These are phyloP conservation scores for Suillus alpinus DNA, from an alignment of 768 basidiomycete species.

Conservation along the genomic window DNA sequence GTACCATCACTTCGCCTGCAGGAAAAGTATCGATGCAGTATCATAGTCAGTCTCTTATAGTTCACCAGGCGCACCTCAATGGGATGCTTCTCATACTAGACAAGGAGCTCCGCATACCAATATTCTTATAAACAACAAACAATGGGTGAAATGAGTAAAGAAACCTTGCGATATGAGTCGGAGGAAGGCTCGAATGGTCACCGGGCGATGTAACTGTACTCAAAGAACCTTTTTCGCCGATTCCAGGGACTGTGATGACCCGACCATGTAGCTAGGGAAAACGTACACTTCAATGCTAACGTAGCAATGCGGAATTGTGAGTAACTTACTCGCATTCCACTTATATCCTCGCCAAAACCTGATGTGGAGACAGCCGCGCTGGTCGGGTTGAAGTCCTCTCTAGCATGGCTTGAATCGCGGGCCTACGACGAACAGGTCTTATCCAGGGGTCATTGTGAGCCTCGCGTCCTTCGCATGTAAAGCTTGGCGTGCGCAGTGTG, in stretches of 20 bases:
- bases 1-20: conserved; percentile 29
- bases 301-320: background rate
- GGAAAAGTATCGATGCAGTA: background rate
- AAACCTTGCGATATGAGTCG: conserved; percentile 60
- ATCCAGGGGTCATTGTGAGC: too few species aligned
- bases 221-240: conserved; percentile 68
- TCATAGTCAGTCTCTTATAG: conserved; percentile 13
- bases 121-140: conserved; percentile 45
- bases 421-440: too few species aligned
- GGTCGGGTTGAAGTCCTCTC: conserved; percentile 36
- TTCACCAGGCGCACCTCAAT: conserved; percentile 48
- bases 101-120: conserved; percentile 72
- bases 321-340: conserved; percentile 37
- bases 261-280: conserved; percentile 29
- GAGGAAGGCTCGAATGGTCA: conserved; percentile 80
- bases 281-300: conserved; percentile 44
- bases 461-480: too few species aligned
- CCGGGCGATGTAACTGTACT: conserved; percentile 60
- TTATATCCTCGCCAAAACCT: conserved; percentile 53
- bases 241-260: conserved; percentile 52
- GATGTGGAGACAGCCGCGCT: conserved; percentile 38
- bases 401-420: too few species aligned
- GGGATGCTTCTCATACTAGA: conserved; percentile 67
- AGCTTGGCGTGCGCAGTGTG: too few species aligned
- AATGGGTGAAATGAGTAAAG: background rate